phyloP scores from a whole-genome alignment of 495 filamentous ascomycete genomes.

The Aspergillus haitiensis region DNA sequence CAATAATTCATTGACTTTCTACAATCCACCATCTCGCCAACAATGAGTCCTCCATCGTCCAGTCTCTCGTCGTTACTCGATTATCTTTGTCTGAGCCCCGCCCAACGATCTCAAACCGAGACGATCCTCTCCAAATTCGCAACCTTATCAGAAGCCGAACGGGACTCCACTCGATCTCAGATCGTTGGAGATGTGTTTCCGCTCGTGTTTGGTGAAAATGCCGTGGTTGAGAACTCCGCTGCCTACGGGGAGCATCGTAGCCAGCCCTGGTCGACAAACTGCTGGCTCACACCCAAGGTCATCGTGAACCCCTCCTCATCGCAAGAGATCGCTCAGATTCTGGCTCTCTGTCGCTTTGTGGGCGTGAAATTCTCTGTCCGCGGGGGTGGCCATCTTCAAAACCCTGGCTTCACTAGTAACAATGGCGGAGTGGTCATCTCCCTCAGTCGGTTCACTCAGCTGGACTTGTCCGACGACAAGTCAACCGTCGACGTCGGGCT shows the following conservation, averaged over 20 bases:
- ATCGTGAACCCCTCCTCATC: slow-evolving; percentile 11
- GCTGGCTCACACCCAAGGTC: slow-evolving; percentile 15
- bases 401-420: slow-evolving; percentile 31
- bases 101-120: slow-evolving; percentile 1
- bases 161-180: slow-evolving; percentile 2
- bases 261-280: slow-evolving; percentile 16
- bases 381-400: slow-evolving; percentile 15
- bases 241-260: slow-evolving; percentile 9
- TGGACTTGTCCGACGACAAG: slow-evolving; percentile 26
- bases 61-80: background rate
- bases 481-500: slow-evolving; percentile 36
- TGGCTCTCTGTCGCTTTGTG: slow-evolving; percentile 9
- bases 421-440: slow-evolving; percentile 35
- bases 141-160: background rate
- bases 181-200: slow-evolving; percentile 1
- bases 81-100: background rate
- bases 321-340: background rate
- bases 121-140: slow-evolving; percentile 8
- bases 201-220: slow-evolving; percentile 14
- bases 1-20: no score
- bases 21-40: background rate
- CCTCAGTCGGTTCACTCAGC: slow-evolving; percentile 24
- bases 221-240: slow-evolving; percentile 9
- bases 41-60: slow-evolving; percentile 6
- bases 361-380: slow-evolving; percentile 12